Evolutionary conservation across 768 basidiomycete genomes (phyloP).

Genomic region (Phanerochaete carnosa): DNA sequence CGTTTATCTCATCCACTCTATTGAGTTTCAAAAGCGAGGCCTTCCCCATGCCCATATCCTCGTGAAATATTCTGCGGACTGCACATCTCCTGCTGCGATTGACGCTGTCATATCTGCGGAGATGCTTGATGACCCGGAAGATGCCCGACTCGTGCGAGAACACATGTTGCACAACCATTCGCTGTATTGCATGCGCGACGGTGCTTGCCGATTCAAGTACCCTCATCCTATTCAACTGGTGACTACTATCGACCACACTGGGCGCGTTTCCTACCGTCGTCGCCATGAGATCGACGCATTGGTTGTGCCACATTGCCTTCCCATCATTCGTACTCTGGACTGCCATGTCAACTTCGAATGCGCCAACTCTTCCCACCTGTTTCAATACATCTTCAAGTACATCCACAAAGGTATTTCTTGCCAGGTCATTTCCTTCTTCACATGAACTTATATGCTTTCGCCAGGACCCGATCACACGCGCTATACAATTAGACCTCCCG

Average conservation of each 20-base stretch:
- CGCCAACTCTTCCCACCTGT: constrained; percentile 27
- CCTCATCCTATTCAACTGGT: constrained; percentile 15
- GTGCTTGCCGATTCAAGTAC: constrained; percentile 21
- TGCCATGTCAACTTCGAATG: constrained; percentile 38
- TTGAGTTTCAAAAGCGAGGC: constrained; percentile 42
- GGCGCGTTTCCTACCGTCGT: constrained; percentile 28
- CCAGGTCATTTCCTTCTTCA: not conserved
- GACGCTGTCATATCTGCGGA: constrained; percentile 33
- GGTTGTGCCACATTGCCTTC: constrained; percentile 29
- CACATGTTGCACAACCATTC: constrained; percentile 35
- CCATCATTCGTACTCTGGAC: constrained; percentile 23
- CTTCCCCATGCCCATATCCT: constrained; percentile 41
- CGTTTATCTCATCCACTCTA: constrained; percentile 29
- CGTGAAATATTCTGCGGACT: constrained; percentile 26
- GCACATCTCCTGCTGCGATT: constrained; percentile 24
- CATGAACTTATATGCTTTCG: too few species aligned
- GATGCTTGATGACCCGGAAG: constrained; percentile 25
- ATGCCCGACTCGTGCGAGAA: constrained; percentile 23
- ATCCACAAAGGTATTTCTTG: constrained; percentile 32
- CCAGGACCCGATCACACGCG: too few species aligned
- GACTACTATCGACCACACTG: constrained; percentile 27
- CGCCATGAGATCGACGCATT: constrained; percentile 20
- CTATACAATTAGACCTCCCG: too few species aligned
- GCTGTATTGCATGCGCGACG: not conserved
- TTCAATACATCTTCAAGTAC: constrained; percentile 40